Conservation (phyloP, 441 rosid genomes). For the Jatropha multifida region DNA sequence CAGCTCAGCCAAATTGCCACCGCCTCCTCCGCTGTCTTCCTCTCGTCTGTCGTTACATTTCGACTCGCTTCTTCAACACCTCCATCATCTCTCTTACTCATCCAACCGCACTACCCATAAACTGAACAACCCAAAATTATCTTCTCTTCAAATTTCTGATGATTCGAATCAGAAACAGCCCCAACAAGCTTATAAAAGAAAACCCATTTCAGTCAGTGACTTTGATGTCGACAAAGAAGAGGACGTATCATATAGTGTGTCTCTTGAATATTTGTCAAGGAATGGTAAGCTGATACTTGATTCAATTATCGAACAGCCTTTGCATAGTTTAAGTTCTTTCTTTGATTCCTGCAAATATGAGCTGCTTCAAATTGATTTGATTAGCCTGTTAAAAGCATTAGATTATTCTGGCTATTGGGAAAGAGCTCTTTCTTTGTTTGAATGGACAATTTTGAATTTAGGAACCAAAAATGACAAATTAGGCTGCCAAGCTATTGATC, state of each 20-base stretch:
- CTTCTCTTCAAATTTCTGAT: constrained; percentile 41
- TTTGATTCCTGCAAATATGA: constrained; percentile 50
- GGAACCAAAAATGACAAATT: constrained; percentile 35
- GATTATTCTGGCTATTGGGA: constrained; percentile 70
- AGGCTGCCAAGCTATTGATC: constrained; percentile 56
- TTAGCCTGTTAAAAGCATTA: constrained; percentile 57
- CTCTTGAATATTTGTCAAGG: constrained; percentile 47
- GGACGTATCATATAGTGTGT: constrained; percentile 26
- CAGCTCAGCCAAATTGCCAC: constrained; percentile 65
- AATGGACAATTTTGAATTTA: constrained; percentile 50
- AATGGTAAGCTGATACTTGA: constrained; percentile 49
- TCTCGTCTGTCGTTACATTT: constrained; percentile 53
- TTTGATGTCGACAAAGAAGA: constrained; percentile 30
- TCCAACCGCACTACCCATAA: constrained; percentile 17
- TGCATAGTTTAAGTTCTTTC: constrained; percentile 43
- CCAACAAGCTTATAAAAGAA: constrained; percentile 22
- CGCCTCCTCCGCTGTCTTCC: constrained; percentile 53
- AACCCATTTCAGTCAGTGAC: constrained; percentile 32
- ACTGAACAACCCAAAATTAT: constrained; percentile 26
- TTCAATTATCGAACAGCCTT: constrained; percentile 52
- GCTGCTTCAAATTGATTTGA: constrained; percentile 56
- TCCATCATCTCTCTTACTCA: constrained; percentile 64
- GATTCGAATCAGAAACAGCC: constrained; percentile 32
- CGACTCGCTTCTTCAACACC: constrained; percentile 75
- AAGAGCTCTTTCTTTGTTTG: constrained; percentile 63